phyloP scores from a whole-genome alignment of 495 filamentous ascomycete species.

The Xanthoparmelia taractica region DNA sequence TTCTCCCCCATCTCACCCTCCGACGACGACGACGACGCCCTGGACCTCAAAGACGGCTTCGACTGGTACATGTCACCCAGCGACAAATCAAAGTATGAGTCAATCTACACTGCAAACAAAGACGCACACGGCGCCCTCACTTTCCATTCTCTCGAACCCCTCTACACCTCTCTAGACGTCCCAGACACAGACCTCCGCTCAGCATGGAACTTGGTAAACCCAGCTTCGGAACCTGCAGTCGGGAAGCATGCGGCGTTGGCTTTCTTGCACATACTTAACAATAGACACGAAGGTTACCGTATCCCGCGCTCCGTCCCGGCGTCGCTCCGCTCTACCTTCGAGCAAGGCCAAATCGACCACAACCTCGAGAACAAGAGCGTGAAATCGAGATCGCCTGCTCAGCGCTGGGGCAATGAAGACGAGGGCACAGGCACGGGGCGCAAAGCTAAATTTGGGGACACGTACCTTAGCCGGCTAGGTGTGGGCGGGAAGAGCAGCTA shows the following conservation, averaged over 20 bases:
- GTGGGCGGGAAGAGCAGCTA: constrained; percentile 68
- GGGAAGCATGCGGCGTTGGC: constrained; percentile 91
- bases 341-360: constrained; percentile 92
- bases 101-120: constrained; percentile 85
- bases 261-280: constrained; percentile 92
- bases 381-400: constrained; percentile 32
- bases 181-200: constrained; percentile 90
- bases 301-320: constrained; percentile 91
- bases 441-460: constrained; percentile 94
- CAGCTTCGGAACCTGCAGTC: constrained; percentile 65
- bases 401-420: constrained; percentile 61
- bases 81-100: constrained; percentile 88
- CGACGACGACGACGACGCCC: constrained; percentile 64
- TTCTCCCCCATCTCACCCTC: constrained; percentile 67
- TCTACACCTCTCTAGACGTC: constrained; percentile 87
- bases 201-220: constrained; percentile 97
- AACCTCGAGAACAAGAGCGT: constrained; percentile 61
- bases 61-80: constrained; percentile 97
- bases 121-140: constrained; percentile 76
- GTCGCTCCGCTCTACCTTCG: constrained; percentile 81
- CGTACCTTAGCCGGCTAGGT: constrained; percentile 85
- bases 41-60: constrained; percentile 87
- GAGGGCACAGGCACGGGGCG: constrained; percentile 71
- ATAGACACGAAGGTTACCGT: constrained; percentile 88
- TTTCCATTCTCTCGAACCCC: constrained; percentile 68